Conservation (phyloP, 192 early-diverging fungal genomes). For the Coemansia umbellata region DNA sequence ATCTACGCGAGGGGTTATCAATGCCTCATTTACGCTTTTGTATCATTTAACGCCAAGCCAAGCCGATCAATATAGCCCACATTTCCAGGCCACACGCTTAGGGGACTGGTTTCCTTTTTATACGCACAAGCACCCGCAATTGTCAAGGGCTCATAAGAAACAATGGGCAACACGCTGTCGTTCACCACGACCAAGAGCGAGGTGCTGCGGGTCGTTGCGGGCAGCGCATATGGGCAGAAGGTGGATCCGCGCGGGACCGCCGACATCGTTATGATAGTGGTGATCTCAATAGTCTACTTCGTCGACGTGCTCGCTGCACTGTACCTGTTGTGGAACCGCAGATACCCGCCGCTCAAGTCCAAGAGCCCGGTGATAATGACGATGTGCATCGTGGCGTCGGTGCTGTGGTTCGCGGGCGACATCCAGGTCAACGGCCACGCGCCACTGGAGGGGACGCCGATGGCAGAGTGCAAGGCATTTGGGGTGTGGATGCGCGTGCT, state of each 20-base stretch:
- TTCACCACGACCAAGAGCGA: constrained; percentile 20
- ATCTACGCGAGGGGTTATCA: no score
- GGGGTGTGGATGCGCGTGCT: constrained; percentile 42
- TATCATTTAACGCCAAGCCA: no score
- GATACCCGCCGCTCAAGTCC: constrained; percentile 39
- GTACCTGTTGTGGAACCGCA: constrained; percentile 26
- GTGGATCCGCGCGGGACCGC: constrained; percentile 28
- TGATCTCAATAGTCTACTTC: constrained; percentile 6
- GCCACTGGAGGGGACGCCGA: constrained; percentile 1
- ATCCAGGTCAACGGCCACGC: constrained; percentile 30
- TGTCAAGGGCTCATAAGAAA: constrained; percentile 1
- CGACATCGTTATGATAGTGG: constrained; percentile 14
- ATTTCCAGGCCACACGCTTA: no score
- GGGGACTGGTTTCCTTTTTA: no score
- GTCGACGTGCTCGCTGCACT: constrained; percentile 14
- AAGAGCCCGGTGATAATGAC: constrained; percentile 39
- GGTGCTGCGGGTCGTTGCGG: constrained; percentile 7
- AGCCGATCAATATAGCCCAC: no score
- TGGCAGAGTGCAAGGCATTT: constrained; percentile 32
- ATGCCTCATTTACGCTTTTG: no score
- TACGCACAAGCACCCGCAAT: no score
- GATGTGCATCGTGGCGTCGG: background rate
- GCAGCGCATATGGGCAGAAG: background rate
- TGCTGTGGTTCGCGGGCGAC: constrained; percentile 34
- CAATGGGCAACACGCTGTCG: constrained; percentile 29